Evolutionary conservation across 805 yeast species (phyloP).

Genomic region (Tetrapisispora fleetii): DNA sequence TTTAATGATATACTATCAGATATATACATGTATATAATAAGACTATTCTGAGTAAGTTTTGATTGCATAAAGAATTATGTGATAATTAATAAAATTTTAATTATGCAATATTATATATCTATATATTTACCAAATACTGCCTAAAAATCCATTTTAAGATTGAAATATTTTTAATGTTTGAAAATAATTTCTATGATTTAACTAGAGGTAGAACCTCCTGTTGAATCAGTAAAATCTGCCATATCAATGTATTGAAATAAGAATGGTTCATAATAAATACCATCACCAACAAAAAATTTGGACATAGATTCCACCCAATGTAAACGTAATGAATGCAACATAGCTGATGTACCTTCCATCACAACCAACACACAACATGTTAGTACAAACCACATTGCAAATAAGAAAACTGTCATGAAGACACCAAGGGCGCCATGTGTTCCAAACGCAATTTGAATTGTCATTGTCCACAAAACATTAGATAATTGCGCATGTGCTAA

Average conservation of each 20-base stretch:
- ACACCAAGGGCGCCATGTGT: slow-evolving; percentile 45
- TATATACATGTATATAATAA: too few species aligned
- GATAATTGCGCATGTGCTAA: slow-evolving; percentile 75
- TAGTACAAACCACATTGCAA: slow-evolving; percentile 67
- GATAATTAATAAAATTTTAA: too few species aligned
- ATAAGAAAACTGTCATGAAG: slow-evolving; percentile 46
- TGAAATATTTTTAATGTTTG: background rate
- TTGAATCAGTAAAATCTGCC: slow-evolving; percentile 1
- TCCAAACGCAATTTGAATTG: slow-evolving; percentile 53
- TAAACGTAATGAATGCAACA: slow-evolving; percentile 66
- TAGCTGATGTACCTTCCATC: slow-evolving; percentile 82
- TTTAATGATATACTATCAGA: too few species aligned
- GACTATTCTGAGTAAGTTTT: too few species aligned
- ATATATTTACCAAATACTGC: too few species aligned
- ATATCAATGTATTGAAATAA: slow-evolving; percentile 27
- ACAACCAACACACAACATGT: slow-evolving; percentile 60
- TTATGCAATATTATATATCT: too few species aligned
- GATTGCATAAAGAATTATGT: too few species aligned
- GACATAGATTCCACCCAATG: slow-evolving; percentile 84
- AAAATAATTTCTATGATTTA: too few species aligned
- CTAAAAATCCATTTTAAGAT: too few species aligned
- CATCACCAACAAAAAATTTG: slow-evolving; percentile 71
- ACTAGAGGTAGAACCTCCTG: background rate
- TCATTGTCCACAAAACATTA: slow-evolving; percentile 68
- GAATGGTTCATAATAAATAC: slow-evolving; percentile 58